A percentile compares a stretch with the other conserved stretches of the same genome.
phyloP scores from a whole-genome alignment of 1,284 basidiomycete genomes.

The Moniliophthora roreri region DNA sequence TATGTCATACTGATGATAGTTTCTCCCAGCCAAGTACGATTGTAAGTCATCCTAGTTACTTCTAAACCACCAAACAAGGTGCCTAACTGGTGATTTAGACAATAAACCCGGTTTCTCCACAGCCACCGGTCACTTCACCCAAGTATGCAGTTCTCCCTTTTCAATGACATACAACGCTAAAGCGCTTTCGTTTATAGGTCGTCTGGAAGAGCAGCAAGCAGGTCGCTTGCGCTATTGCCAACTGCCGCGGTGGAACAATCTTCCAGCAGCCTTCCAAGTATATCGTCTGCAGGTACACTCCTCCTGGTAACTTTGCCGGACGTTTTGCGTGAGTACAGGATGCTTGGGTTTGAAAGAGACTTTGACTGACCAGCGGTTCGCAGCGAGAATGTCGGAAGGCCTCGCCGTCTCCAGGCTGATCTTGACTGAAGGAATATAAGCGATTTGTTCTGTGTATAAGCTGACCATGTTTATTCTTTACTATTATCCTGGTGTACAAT shows the following conservation, averaged over 20 bases:
- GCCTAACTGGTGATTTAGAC: conserved; percentile 12
- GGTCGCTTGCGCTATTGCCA: conserved; percentile 24
- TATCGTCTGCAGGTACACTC: conserved; percentile 25
- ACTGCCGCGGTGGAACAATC: conserved; percentile 22
- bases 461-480: no score
- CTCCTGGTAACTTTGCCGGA: conserved; percentile 17
- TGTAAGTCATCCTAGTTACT: neutral
- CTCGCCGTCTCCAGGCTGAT: neutral
- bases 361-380: neutral
- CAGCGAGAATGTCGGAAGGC: conserved; percentile 1
- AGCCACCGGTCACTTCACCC: conserved; percentile 27
- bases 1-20: neutral
- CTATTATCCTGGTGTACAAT: no score
- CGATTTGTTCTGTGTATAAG: neutral
- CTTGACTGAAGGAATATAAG: neutral
- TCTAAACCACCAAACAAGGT: neutral
- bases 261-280: conserved; percentile 22
- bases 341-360: neutral
- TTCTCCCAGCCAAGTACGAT: conserved; percentile 5
- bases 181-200: conserved; percentile 11
- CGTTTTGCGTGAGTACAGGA: neutral
- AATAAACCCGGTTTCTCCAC: conserved; percentile 22
- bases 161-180: neutral
- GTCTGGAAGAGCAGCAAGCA: conserved; percentile 25
- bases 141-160: conserved; percentile 10